Evolutionary conservation across 2,329 filamentous ascomycete genomes (phyloP).

Genomic region (Cercospora beticola): DNA sequence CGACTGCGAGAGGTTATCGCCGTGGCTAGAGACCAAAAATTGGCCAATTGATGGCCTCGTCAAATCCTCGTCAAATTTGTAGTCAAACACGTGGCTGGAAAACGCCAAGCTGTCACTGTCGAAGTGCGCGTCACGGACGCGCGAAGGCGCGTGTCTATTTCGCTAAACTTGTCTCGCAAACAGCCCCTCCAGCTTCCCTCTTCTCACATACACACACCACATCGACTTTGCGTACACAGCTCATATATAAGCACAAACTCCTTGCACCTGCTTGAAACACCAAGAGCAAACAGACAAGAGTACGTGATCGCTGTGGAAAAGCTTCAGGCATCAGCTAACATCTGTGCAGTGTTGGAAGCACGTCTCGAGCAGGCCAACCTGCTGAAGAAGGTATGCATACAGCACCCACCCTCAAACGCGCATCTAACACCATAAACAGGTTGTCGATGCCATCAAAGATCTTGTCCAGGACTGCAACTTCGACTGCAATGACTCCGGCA

Average conservation of each 20-base stretch:
- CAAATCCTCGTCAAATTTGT: background rate
- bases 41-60: background rate
- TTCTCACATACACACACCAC: background rate
- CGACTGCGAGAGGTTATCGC: background rate
- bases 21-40: background rate
- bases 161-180: background rate
- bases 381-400: slow-evolving; percentile 79
- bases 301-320: background rate
- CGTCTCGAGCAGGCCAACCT: slow-evolving; percentile 89
- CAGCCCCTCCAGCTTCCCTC: slow-evolving; percentile 5
- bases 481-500: slow-evolving; percentile 99
- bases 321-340: slow-evolving; percentile 21
- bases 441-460: slow-evolving; percentile 98
- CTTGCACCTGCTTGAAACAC: background rate
- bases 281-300: slow-evolving; percentile 16
- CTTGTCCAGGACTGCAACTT: slow-evolving; percentile 99
- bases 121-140: background rate
- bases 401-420: background rate
- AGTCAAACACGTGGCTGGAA: background rate
- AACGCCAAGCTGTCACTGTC: background rate
- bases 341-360: slow-evolving; percentile 80
- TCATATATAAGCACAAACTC: background rate
- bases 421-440: slow-evolving; percentile 53
- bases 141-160: slow-evolving; percentile 3
- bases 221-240: background rate